Conservation (phyloP, 2,329 filamentous ascomycete genomes). For the Periconia macrospinosa region DNA sequence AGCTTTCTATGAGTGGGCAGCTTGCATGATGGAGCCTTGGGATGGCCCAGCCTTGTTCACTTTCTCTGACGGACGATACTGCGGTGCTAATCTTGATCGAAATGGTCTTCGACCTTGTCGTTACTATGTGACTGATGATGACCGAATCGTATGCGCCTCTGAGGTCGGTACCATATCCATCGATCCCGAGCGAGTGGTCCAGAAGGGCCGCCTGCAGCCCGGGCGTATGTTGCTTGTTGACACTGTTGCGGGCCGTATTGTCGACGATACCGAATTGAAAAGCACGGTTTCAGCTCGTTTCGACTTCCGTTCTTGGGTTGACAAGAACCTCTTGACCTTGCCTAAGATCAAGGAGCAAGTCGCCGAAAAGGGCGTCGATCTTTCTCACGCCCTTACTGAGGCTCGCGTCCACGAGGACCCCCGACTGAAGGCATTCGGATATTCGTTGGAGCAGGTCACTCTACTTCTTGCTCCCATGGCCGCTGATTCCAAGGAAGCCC, state of each 20-base stretch:
- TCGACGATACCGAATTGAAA: conserved; percentile 92
- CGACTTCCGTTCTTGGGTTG: conserved; percentile 86
- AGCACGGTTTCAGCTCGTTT: conserved; percentile 81
- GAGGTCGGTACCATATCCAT: conserved; percentile 93
- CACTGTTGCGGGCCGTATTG: conserved; percentile 86
- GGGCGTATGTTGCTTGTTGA: conserved; percentile 96
- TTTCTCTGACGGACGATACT: conserved; percentile 94
- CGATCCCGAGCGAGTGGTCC: conserved; percentile 84
- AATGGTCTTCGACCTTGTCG: conserved; percentile 94
- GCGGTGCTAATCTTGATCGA: conserved; percentile 93
- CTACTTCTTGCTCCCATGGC: conserved; percentile 93
- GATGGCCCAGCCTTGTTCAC: conserved; percentile 96
- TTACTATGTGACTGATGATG: conserved; percentile 96
- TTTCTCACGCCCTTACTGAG: conserved; percentile 68
- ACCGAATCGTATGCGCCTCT: conserved; percentile 95
- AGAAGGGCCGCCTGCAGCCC: conserved; percentile 91
- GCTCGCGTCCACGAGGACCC: conserved; percentile 80
- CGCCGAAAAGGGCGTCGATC: conserved; percentile 59
- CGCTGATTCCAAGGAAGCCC: conserved; percentile 92
- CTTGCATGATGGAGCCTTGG: conserved; percentile 99
- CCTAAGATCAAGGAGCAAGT: conserved; percentile 71
- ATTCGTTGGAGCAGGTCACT: conserved; percentile 93
- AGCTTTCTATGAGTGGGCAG: conserved; percentile 98
- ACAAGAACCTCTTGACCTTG: conserved; percentile 81
- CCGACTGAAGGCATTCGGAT: conserved; percentile 83